Evolutionary conservation across 805 yeast genomes (phyloP).

Genomic region (Barnettozyma wickerhamii): DNA sequence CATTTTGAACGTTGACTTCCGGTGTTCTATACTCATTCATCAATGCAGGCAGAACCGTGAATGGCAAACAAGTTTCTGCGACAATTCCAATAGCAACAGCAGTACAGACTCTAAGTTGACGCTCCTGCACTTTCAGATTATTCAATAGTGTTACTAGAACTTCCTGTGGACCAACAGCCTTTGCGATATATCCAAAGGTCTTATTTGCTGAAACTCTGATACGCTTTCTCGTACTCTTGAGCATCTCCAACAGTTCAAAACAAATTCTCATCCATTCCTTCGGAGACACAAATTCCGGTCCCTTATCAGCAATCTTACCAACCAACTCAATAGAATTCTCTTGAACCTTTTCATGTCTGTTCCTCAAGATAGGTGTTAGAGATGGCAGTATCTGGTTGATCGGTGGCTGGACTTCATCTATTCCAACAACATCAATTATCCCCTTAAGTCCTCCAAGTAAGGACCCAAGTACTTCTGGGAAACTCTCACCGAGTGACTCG

Average conservation of each 20-base stretch:
- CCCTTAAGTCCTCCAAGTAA: conserved; percentile 65
- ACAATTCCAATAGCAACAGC: conserved; percentile 98
- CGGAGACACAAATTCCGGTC: conserved; percentile 79
- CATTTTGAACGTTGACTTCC: conserved; percentile 90
- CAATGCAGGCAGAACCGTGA: conserved; percentile 87
- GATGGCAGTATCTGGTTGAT: conserved; percentile 79
- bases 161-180: conserved; percentile 94
- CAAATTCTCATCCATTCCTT: conserved; percentile 98
- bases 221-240: conserved; percentile 72
- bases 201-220: conserved; percentile 82
- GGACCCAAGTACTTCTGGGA: conserved; percentile 90
- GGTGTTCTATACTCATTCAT: conserved; percentile 95
- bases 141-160: conserved; percentile 79
- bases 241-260: conserved; percentile 83
- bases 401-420: conserved; percentile 70
- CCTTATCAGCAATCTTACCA: conserved; percentile 76
- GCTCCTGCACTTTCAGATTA: conserved; percentile 86
- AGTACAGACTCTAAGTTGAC: conserved; percentile 93
- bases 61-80: conserved; percentile 90
- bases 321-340: conserved; percentile 74
- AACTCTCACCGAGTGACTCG: conserved; percentile 92
- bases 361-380: conserved; percentile 84
- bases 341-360: conserved; percentile 88
- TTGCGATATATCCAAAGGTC: conserved; percentile 88
- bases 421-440: conserved; percentile 57